phyloP scores from a whole-genome alignment of 2,329 filamentous ascomycete genomes.

The Penicillium crustosum region DNA sequence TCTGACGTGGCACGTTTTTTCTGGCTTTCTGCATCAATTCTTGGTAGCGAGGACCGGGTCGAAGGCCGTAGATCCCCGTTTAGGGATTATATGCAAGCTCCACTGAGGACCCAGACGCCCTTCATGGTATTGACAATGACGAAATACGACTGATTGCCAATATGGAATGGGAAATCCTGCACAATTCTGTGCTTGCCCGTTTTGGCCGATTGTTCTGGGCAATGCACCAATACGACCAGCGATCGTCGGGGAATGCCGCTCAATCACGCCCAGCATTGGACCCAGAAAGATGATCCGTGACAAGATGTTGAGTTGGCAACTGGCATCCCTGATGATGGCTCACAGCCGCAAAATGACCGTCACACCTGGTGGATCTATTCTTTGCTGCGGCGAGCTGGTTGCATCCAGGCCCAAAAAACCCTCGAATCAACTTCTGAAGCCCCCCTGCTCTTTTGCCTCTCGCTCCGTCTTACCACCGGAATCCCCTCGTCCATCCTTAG shows the following conservation, averaged over 20 bases:
- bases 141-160: constrained; percentile 11
- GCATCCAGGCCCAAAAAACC: constrained; percentile 18
- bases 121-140: constrained; percentile 13
- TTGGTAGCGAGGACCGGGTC: constrained; percentile 26
- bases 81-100: constrained; percentile 16
- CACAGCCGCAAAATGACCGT: constrained; percentile 23
- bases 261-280: constrained; percentile 19
- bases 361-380: constrained; percentile 22
- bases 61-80: constrained; percentile 25
- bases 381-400: constrained; percentile 16
- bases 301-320: constrained; percentile 33
- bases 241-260: constrained; percentile 25
- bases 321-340: constrained; percentile 24
- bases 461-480: constrained; percentile 27
- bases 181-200: constrained; percentile 16
- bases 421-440: constrained; percentile 31
- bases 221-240: constrained; percentile 19
- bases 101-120: constrained; percentile 13
- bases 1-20: constrained; percentile 44
- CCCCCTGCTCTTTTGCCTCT: constrained; percentile 28
- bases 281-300: constrained; percentile 26
- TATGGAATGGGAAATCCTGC: constrained; percentile 8
- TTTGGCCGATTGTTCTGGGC: not conserved
- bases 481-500: constrained; percentile 20
- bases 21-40: constrained; percentile 32